Evolutionary conservation across 257 asterid genomes (phyloP), one percentile per base, ranked within the genome.

Genomic region (Solanum chmielewskii): DNA sequence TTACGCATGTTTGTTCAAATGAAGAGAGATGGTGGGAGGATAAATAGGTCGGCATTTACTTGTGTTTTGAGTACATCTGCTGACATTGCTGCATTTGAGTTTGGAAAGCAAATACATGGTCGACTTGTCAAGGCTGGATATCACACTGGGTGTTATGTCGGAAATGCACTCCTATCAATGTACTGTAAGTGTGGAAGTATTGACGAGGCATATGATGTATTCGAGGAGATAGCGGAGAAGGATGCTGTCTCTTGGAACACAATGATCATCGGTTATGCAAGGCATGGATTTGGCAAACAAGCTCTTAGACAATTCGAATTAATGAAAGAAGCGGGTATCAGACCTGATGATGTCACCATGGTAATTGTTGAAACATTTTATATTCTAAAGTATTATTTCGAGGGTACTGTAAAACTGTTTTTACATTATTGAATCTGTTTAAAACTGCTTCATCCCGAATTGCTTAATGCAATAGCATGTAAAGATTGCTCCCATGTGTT

Each of bases 221-320:
- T 97, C 73, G 52, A 71, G 74, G 91, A 91, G 68, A 95, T 95
- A 31, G 89, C 88, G 81, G 98, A 93, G 85, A 94, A 93, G 92
- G 99, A 97, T 89, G 91, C 88, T 3, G 93, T 97, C 89, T 94
- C 99, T 14, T 97, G 99, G 99, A 97, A 95, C 90, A 97, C 99
- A 37, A 92, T 95, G 88, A 93, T 97, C 84, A 90, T 86, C 86
- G 99, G 99, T 73, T 97, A 94, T 90, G 97, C 98, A 80, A 95
- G 99, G 87, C 97, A 95, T 88, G 99, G 99, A 80, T 96, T 95
- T 88, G 96, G 98, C 39, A 86, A 87, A 89, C 92, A 92, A 88
- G 96, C 98, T 90, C 95, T 96, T 29, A 73, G 89, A 66, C 91
- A 92, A 87, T 95, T 96, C 68, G 93, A 95, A 75, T 80, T 85